Base-by-base conservation (phyloP, 306 rosid species). In the Prunus persica region DNA sequence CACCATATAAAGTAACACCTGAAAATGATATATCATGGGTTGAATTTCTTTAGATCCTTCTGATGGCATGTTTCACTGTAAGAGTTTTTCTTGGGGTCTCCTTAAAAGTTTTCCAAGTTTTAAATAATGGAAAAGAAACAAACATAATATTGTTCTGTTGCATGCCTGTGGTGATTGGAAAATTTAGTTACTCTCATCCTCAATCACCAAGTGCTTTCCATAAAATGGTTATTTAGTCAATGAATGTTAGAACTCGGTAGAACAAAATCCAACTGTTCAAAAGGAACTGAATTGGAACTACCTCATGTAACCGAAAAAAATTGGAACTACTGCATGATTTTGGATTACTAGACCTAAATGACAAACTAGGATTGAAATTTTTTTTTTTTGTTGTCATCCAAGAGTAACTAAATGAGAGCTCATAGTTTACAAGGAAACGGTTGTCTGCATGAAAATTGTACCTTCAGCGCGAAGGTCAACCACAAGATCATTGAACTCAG, bases 1-100 rank as follows among this genome's bases (percentile, higher is more conserved):
- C 98, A 63, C 98, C 99, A 79, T 83, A 91, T 80, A 96, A 84
- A 14, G 83, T 81, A 72, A 89, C 93, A 68, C 98, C 99, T 96
- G 85, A 79, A 65, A 71, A 78, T 75, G 75, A 79, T 50, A 79
- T 45, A 24, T 41, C 74, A 30, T 58, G 27, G 32, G 27, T 20
- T 45, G 60, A 67, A 25, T 19, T 6, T 63, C 22, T n/a, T 49
- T 46, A 58, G 47, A 79, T 65, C 18, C 27, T 71, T 24, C 22
- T 46, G 66, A 10, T 54, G 20, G 38, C n/a, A 8, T 45, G 28
- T 46, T 74, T 62, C 61, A 47, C 24, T 25, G 1, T 12, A 61
- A 61, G 38, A 61, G 27, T 61, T 20, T 57, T 57, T 56, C 15
- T 56, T n/a, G 62, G 61, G 13, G 11, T 56, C 62, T 56, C 62